Evolutionary conservation across 306 rosid species (phyloP).

Genomic region (Bauhinia variegata): DNA sequence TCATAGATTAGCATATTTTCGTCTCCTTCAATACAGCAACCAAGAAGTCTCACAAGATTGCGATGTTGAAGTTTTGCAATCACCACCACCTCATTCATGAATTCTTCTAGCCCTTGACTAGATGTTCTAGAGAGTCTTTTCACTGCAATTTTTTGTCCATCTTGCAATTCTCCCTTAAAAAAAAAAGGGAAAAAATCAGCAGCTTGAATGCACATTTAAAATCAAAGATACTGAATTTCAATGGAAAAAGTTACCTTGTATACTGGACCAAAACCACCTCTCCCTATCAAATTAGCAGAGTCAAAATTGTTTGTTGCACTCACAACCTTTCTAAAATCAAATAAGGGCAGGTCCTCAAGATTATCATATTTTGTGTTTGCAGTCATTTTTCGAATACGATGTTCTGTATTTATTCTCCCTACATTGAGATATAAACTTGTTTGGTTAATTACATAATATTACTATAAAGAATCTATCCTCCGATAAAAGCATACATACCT

Average conservation of each 20-base stretch:
- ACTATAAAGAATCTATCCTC: too few species aligned
- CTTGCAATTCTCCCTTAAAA: conserved; percentile 1
- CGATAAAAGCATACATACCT: conserved; percentile 23
- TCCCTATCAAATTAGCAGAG: neutral
- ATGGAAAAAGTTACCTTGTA: conserved; percentile 5
- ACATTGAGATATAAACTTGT: neutral
- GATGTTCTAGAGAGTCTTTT: conserved; percentile 15
- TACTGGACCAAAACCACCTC: conserved; percentile 26
- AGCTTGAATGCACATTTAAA: neutral
- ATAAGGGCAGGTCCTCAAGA: conserved; percentile 5
- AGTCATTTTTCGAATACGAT: conserved; percentile 13
- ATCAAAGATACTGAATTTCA: neutral
- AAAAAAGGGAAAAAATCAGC: neutral
- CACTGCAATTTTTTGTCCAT: conserved; percentile 24
- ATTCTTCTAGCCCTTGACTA: conserved; percentile 19
- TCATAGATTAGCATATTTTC: conserved; percentile 33
- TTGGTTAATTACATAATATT: too few species aligned
- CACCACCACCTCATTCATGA: conserved; percentile 20
- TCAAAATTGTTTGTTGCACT: conserved; percentile 22
- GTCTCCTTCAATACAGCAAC: conserved; percentile 21
- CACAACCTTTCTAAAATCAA: neutral
- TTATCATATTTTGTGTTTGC: neutral
- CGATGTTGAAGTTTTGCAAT: conserved; percentile 27
- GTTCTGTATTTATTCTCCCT: neutral
- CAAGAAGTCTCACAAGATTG: conserved; percentile 26